These are phyloP conservation scores for Crithidia acanthocephali DNA, from an alignment of 208 protist genomes.

Conservation along the genomic window DNA sequence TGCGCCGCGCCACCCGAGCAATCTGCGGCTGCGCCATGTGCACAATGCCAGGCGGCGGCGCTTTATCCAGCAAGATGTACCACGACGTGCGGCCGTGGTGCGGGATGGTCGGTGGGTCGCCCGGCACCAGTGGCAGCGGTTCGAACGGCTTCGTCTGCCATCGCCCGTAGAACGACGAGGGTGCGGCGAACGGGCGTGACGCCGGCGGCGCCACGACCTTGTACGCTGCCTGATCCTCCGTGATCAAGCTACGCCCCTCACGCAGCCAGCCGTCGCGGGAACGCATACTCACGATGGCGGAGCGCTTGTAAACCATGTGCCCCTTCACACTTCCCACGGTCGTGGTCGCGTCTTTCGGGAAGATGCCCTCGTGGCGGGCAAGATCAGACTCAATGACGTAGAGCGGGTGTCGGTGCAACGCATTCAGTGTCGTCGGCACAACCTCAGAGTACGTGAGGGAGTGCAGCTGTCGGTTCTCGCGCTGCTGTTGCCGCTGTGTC, in stretches of 20 bases:
- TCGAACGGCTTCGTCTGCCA: slow-evolving; percentile 90
- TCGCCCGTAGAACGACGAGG: slow-evolving; percentile 75
- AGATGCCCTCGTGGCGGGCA: slow-evolving; percentile 78
- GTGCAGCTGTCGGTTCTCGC: slow-evolving; percentile 77
- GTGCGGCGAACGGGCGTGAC: slow-evolving; percentile 79
- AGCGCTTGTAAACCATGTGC: slow-evolving; percentile 88
- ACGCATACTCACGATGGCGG: slow-evolving; percentile 77
- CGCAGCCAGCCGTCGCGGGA: slow-evolving; percentile 91
- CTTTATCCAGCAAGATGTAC: slow-evolving; percentile 78
- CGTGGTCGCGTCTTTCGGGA: slow-evolving; percentile 77
- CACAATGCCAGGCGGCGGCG: slow-evolving; percentile 59
- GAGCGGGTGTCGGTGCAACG: slow-evolving; percentile 79
- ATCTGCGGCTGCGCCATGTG: slow-evolving; percentile 80
- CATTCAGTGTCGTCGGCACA: slow-evolving; percentile 80
- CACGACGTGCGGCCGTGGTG: slow-evolving; percentile 80
- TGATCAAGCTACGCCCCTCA: slow-evolving; percentile 67
- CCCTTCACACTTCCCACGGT: slow-evolving; percentile 87
- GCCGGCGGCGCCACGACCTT: slow-evolving; percentile 81
- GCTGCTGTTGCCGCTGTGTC: slow-evolving; percentile 36
- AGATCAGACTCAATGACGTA: slow-evolving; percentile 87
- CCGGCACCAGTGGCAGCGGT: slow-evolving; percentile 61
- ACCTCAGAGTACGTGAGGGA: slow-evolving; percentile 81
- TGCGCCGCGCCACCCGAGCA: slow-evolving; percentile 79
- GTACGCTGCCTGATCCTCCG: slow-evolving; percentile 70
- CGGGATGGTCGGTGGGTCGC: slow-evolving; percentile 61